These are phyloP conservation scores for Chrysanthemum makinoi DNA, from an alignment of 129 eudicot species.

Conservation along the genomic window DNA sequence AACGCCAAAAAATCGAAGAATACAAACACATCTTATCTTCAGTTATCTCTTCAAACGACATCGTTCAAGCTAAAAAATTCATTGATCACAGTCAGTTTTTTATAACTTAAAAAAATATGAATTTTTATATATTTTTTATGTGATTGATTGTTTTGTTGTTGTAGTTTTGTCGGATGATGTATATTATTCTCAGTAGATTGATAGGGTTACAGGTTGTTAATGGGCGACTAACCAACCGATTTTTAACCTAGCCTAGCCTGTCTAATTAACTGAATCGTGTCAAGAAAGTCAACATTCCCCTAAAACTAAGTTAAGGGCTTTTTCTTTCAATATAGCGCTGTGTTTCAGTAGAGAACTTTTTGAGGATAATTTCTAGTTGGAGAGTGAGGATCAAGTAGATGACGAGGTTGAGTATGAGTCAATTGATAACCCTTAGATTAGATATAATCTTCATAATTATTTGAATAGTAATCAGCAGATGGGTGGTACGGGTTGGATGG, in stretches of 20 bases:
- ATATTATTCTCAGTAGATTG: too few species aligned
- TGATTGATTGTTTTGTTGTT: neutral
- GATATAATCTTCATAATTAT: slow-evolving; percentile 42
- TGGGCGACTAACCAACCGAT: too few species aligned
- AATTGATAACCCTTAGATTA: slow-evolving; percentile 37
- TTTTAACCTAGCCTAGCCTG: too few species aligned
- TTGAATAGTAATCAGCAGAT: neutral
- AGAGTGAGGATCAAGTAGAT: too few species aligned
- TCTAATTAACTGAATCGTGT: too few species aligned
- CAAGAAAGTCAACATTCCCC: too few species aligned
- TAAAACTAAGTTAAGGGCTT: too few species aligned
- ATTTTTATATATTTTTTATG: neutral
- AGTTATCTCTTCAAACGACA: slow-evolving; percentile 73
- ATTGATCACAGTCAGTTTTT: slow-evolving; percentile 64
- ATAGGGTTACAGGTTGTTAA: too few species aligned
- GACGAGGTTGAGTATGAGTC: slow-evolving; percentile 35
- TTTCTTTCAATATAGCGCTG: too few species aligned
- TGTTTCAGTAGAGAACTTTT: too few species aligned
- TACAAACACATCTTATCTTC: slow-evolving; percentile 79
- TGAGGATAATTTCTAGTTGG: too few species aligned
- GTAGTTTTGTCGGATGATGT: slow-evolving; percentile 91
- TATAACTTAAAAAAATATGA: neutral
- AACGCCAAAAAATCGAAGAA: slow-evolving; percentile 88
- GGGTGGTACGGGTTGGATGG: slow-evolving; percentile 30
- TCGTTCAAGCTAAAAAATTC: slow-evolving; percentile 68